These are phyloP conservation scores for Arthrobotrys sinensis DNA, from an alignment of 2,329 filamentous ascomycete species.

Conservation along the genomic window DNA sequence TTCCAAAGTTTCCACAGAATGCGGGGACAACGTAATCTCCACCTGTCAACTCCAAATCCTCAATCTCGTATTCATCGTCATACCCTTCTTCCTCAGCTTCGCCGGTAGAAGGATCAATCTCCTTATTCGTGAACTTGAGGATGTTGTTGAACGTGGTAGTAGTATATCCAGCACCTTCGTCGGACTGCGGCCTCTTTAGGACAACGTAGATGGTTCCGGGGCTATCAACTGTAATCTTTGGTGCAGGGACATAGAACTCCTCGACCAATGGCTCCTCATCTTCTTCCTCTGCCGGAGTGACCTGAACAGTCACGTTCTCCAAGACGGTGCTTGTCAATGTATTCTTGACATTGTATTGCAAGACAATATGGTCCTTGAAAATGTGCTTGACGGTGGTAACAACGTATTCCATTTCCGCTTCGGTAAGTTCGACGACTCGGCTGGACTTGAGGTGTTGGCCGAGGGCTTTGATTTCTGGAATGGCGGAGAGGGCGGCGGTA, in stretches of 20 bases:
- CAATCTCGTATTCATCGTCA: conserved; percentile 97
- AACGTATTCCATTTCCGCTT: conserved; percentile 97
- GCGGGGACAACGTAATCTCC: conserved; percentile 95
- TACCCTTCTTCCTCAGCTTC: conserved; percentile 94
- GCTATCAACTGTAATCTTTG: conserved; percentile 85
- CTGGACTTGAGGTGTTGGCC: conserved; percentile 94
- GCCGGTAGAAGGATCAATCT: conserved; percentile 93
- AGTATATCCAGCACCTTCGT: conserved; percentile 76
- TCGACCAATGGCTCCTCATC: conserved; percentile 73
- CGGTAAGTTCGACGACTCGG: conserved; percentile 86
- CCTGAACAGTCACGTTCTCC: conserved; percentile 88
- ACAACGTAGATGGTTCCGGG: conserved; percentile 95
- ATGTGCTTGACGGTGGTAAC: conserved; percentile 95
- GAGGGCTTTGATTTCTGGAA: conserved; percentile 92
- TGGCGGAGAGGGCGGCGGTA: conserved; percentile 70
- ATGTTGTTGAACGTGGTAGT: conserved; percentile 88
- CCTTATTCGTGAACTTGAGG: conserved; percentile 97
- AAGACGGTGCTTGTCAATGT: conserved; percentile 91
- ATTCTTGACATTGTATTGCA: conserved; percentile 98
- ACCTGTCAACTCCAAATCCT: conserved; percentile 89
- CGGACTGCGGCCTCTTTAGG: conserved; percentile 78
- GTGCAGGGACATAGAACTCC: conserved; percentile 91
- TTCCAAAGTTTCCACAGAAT: conserved; percentile 94
- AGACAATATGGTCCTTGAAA: conserved; percentile 95
- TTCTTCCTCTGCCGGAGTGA: conserved; percentile 86